A percentile compares a stretch with the other conserved stretches of the same genome.
Conservation (phyloP, 1,284 basidiomycete genomes). For the Cryptococcus deneoformans region DNA sequence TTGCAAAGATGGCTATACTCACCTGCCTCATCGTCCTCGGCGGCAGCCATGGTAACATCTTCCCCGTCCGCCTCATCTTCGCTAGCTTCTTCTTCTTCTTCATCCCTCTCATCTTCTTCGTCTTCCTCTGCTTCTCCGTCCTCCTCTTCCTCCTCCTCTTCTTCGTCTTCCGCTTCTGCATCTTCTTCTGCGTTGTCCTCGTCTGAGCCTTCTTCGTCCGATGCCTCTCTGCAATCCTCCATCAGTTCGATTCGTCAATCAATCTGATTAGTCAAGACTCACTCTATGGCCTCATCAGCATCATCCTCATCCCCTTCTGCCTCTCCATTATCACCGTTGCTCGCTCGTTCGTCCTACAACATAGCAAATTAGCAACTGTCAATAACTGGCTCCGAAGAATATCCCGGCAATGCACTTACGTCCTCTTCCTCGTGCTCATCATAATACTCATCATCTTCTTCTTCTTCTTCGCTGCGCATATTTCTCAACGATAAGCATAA, state of each 20-base stretch:
- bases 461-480: slow-evolving; percentile 42
- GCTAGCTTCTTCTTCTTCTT: slow-evolving; percentile 20
- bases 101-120: slow-evolving; percentile 19
- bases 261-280: not conserved
- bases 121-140: slow-evolving; percentile 20
- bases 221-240: slow-evolving; percentile 11
- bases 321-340: slow-evolving; percentile 8
- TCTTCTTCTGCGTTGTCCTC: slow-evolving; percentile 21
- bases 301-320: slow-evolving; percentile 18
- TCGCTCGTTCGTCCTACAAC: not conserved
- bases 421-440: slow-evolving; percentile 31
- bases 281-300: slow-evolving; percentile 12
- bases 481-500: not conserved
- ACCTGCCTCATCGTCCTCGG: slow-evolving; percentile 17
- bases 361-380: not conserved
- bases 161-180: slow-evolving; percentile 11
- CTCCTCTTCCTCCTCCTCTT: slow-evolving; percentile 9
- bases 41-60: slow-evolving; percentile 12
- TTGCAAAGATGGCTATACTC: not conserved
- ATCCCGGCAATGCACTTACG: slow-evolving; percentile 3
- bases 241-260: not conserved
- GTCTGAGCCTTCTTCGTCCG: slow-evolving; percentile 18
- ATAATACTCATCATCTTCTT: slow-evolving; percentile 41
- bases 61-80: slow-evolving; percentile 22
- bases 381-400: too few relatives aligned